Conservation (phyloP, 2,329 filamentous ascomycete species). For the Ceratocystis diversiconidia region DNA sequence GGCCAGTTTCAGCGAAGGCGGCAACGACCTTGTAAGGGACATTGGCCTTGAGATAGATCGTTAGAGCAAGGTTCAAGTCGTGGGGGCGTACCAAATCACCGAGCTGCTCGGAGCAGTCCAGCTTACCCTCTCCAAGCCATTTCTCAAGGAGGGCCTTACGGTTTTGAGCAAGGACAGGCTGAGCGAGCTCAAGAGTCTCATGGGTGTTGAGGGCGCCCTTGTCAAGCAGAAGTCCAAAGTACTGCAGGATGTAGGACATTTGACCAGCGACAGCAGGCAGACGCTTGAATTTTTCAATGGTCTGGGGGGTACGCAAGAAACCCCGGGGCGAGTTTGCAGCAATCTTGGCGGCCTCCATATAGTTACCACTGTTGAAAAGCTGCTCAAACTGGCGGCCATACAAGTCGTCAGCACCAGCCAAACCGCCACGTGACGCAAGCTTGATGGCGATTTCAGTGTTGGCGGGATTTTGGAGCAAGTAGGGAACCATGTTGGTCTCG, state of each 20-base stretch:
- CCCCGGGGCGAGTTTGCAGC: slow-evolving; percentile 92
- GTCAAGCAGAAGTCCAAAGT: slow-evolving; percentile 93
- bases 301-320: slow-evolving; percentile 85
- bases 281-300: slow-evolving; percentile 90
- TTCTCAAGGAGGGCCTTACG: slow-evolving; percentile 94
- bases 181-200: slow-evolving; percentile 84
- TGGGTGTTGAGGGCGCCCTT: slow-evolving; percentile 87
- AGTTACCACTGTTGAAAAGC: slow-evolving; percentile 65
- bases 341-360: slow-evolving; percentile 80
- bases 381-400: slow-evolving; percentile 90
- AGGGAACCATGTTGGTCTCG: slow-evolving; percentile 80
- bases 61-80: slow-evolving; percentile 74
- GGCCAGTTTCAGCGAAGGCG: slow-evolving; percentile 84
- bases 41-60: slow-evolving; percentile 82
- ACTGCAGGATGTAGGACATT: slow-evolving; percentile 89
- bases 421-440: slow-evolving; percentile 82
- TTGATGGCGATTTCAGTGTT: slow-evolving; percentile 91
- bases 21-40: slow-evolving; percentile 89
- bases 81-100: slow-evolving; percentile 87
- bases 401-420: slow-evolving; percentile 85
- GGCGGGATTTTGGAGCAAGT: slow-evolving; percentile 89
- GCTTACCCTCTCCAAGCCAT: slow-evolving; percentile 92
- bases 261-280: slow-evolving; percentile 67
- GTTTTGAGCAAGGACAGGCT: slow-evolving; percentile 83
- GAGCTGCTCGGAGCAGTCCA: slow-evolving; percentile 89